Evolutionary conservation across 2,329 filamentous ascomycete species (phyloP), one percentile per base, ranked within the genome.

Genomic region (Cercospora nicotianae): DNA sequence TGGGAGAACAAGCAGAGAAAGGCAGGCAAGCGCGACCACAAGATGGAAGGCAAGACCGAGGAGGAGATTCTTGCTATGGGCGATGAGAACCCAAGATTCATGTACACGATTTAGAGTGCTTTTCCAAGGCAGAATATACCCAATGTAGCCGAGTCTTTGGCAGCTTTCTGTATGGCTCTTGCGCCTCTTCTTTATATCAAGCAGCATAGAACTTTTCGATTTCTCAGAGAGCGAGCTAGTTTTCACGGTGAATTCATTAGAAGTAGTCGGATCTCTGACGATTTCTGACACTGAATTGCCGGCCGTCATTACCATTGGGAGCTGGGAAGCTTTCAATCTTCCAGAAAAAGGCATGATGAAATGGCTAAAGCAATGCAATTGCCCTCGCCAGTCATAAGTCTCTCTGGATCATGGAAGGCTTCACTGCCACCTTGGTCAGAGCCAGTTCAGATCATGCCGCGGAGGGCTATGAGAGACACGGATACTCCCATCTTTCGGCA

Each of bases 51-150:
- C 2, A 74, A 82, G 77, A 78, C 72, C 2, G 79, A 81, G 23
- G 80, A 82, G 10, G 80, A 83, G 57, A 74, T 83, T 58, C 77
- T 80, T 1, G 81, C 81, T 61, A 68, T 84, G 70, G 82, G 82
- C 0, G 82, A 83, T 71, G 78, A 81, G 65, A 82, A 78, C 65
- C 82, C 82, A 3, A 74, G 79, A 64, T 83, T 83, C 70, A 72
- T 79, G 28, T 83, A 81, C 68, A 80, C 81, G 3, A 79, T 74
- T 23, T 79, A 55, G 48, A 55, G 16, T 28, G 12, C 12, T 26
- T 23, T n/a, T 39, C 5, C 6, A 28, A 28, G 13, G 48, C 20
- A 39, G 36, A n/a, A 39, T 39, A 39, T n/a, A 39, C 16, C 36
- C 36, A n/a, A 4, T 7, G 13, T n/a, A 39, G 13, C 5, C 5